Percentiles rank a stretch among this genome's conserved stretches.
Evolutionary conservation across 169 alveolate genomes (phyloP).

Genomic region (Plasmodium coatneyi): DNA sequence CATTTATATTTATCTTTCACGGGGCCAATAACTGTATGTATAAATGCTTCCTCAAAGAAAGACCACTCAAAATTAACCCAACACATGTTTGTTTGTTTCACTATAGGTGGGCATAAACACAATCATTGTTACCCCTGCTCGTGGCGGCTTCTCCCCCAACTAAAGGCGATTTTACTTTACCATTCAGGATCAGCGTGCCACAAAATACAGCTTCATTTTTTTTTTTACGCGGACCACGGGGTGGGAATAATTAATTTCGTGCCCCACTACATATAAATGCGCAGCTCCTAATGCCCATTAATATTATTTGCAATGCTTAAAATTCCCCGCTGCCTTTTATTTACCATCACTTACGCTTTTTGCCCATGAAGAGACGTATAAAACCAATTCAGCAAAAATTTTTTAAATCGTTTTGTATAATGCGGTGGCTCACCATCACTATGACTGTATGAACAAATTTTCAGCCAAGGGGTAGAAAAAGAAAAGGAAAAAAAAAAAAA

Average conservation of each 20-base stretch:
- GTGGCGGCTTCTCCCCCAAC: not conserved
- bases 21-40: not conserved
- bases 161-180: not conserved
- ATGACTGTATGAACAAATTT: not conserved
- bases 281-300: not conserved
- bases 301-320: not conserved
- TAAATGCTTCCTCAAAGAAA: not conserved
- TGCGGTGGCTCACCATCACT: not conserved
- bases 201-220: not conserved
- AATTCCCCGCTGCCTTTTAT: not conserved
- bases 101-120: not conserved
- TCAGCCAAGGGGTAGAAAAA: not conserved
- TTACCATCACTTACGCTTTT: not conserved
- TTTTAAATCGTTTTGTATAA: not conserved
- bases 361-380: not conserved
- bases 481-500: not conserved
- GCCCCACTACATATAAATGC: not conserved
- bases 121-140: not conserved
- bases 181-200: not conserved
- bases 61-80: not conserved
- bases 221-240: not conserved
- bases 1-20: not conserved
- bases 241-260: not conserved
- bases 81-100: not conserved
- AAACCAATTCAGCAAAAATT: not conserved